phyloP scores from a whole-genome alignment of 495 filamentous ascomycete species.

The Evansstolkia leycettana region DNA sequence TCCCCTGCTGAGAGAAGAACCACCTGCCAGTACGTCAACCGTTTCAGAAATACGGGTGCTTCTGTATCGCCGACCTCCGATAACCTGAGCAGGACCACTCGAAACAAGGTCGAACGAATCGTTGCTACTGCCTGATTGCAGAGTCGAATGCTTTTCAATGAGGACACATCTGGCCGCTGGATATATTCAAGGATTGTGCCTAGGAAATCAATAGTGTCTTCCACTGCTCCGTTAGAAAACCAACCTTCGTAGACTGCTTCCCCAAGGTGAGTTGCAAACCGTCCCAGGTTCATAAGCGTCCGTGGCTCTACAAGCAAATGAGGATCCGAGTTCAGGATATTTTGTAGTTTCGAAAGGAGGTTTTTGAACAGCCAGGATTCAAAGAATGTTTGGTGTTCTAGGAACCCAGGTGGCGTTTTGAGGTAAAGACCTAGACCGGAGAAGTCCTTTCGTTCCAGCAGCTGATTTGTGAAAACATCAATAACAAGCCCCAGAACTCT shows the following conservation, averaged over 20 bases:
- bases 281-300: slow-evolving; percentile 72
- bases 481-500: slow-evolving; percentile 63
- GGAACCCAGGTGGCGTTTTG: slow-evolving; percentile 84
- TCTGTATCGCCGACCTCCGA: slow-evolving; percentile 68
- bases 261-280: slow-evolving; percentile 64
- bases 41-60: slow-evolving; percentile 58
- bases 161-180: slow-evolving; percentile 70
- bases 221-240: slow-evolving; percentile 72
- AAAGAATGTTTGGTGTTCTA: slow-evolving; percentile 89
- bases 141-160: slow-evolving; percentile 73
- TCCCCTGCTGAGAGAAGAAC: slow-evolving; percentile 70
- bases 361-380: slow-evolving; percentile 78
- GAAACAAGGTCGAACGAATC: slow-evolving; percentile 63
- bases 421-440: slow-evolving; percentile 75
- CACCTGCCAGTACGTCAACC: slow-evolving; percentile 89
- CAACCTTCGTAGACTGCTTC: slow-evolving; percentile 93
- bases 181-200: slow-evolving; percentile 77
- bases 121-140: slow-evolving; percentile 67
- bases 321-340: slow-evolving; percentile 55
- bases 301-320: slow-evolving; percentile 67
- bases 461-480: slow-evolving; percentile 67
- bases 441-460: slow-evolving; percentile 79
- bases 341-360: slow-evolving; percentile 57
- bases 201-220: slow-evolving; percentile 73
- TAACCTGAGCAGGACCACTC: slow-evolving; percentile 63